These are phyloP conservation scores for Copromyces sp. DNA, from an alignment of 495 filamentous ascomycete species.

Conservation along the genomic window DNA sequence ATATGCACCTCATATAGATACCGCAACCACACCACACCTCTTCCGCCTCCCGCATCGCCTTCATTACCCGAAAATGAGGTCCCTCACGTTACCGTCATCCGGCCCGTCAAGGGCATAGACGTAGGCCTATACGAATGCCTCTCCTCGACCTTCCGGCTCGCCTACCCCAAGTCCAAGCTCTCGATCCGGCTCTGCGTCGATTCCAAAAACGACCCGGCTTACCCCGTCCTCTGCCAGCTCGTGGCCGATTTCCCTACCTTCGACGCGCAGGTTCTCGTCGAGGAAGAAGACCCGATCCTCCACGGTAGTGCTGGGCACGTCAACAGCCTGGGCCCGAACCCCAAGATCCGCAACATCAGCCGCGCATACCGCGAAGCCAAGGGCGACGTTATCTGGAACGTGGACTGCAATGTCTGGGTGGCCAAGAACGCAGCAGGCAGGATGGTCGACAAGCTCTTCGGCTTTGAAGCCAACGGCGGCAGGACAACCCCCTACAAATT, in stretches of 20 bases:
- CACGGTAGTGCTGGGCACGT: slow-evolving; percentile 39
- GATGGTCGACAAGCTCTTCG: slow-evolving; percentile 80
- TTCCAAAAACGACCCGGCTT: slow-evolving; percentile 66
- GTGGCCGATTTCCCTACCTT: slow-evolving; percentile 60
- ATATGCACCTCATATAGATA: slow-evolving; percentile 26
- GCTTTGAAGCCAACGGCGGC: slow-evolving; percentile 38
- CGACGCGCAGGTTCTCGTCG: slow-evolving; percentile 69
- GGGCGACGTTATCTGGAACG: slow-evolving; percentile 86
- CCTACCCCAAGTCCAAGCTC: slow-evolving; percentile 67
- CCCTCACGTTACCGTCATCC: slow-evolving; percentile 86
- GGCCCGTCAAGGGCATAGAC: slow-evolving; percentile 89
- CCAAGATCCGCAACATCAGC: slow-evolving; percentile 96
- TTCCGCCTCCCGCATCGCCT: slow-evolving; percentile 33
- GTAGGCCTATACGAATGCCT: slow-evolving; percentile 86
- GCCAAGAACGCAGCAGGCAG: slow-evolving; percentile 64
- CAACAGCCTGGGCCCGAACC: slow-evolving; percentile 78
- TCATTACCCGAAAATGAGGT: slow-evolving; percentile 34
- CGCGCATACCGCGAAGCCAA: slow-evolving; percentile 89
- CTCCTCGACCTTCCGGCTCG: slow-evolving; percentile 76
- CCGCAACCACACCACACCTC: slow-evolving; percentile 38
- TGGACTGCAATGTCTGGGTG: slow-evolving; percentile 97
- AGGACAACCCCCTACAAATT: slow-evolving; percentile 67
- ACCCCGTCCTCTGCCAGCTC: slow-evolving; percentile 59
- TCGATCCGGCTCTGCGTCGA: slow-evolving; percentile 79
- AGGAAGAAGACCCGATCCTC: slow-evolving; percentile 75